Base-by-base conservation (phyloP, 2,329 filamentous ascomycete genomes). In the Colletotrichum phormii region DNA sequence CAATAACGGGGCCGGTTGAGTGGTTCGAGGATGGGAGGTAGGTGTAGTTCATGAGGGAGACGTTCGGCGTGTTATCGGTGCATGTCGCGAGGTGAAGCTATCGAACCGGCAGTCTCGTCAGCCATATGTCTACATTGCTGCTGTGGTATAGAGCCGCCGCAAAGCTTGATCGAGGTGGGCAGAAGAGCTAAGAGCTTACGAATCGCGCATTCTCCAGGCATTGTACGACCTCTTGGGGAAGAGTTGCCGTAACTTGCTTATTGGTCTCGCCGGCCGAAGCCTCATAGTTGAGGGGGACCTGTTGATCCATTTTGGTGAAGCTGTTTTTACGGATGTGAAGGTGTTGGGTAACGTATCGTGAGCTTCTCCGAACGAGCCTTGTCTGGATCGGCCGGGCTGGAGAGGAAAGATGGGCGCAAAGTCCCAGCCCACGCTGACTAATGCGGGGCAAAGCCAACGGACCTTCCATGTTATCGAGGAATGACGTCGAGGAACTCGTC, bases 41-140 rank as follows among this genome's bases (percentile, higher is more conserved):
- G 80, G 97, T 98, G 86, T 98, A 98, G 87, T 97, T 98, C 97
- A 99, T 99, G 76, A 99, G 91, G 49, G 95, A 97, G 76, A 98
- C 94, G 82, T 98, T 95, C 11, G 97, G 97, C 75, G 91, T 87
- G 79, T 97, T 93, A 77, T 93, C 88, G 77, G 91, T 91, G 82
- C 94, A 97, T 69, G 97, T 99, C 77, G 97, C 95, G 65, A 99
- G 93, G 83, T 99, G 97, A 77, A 99, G 94, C 95, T 98, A 79
- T 12, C 3, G 22, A 31, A 12, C 4, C 13, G 42, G 18, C n/a
- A 18, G 54, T 65, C 33, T 42, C 29, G 54, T 72, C 24, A 75
- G 67, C 53, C 51, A 67, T 53, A 26, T 72, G 72, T 67, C 67
- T 57, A 26, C 71, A 71, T 70, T 70, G 55, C 33, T 64, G 29